Conservation (phyloP, 2,329 filamentous ascomycete genomes). For the Aspergillus vadensis region DNA sequence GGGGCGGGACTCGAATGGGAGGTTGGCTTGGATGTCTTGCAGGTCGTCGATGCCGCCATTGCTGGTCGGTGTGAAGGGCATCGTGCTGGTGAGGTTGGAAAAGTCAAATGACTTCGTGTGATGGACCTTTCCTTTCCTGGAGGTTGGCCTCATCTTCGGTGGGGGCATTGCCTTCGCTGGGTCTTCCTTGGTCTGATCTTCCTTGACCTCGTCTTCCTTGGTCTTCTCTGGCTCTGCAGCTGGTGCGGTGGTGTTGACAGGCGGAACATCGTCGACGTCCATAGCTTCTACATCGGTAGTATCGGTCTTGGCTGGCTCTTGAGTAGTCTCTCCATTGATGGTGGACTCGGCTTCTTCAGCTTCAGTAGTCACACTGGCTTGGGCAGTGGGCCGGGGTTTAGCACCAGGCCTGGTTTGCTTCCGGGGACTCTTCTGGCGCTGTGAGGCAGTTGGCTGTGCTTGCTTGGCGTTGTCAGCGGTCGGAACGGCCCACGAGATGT, state of each 20-base stretch:
- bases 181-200: background rate
- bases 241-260: conserved; percentile 18
- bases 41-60: conserved; percentile 55
- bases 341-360: conserved; percentile 42
- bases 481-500: conserved; percentile 36
- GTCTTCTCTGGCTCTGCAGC: conserved; percentile 11
- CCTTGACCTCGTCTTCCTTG: background rate
- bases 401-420: conserved; percentile 33
- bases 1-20: conserved; percentile 62
- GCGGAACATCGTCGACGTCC: conserved; percentile 48
- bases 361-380: conserved; percentile 42
- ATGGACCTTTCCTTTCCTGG: conserved; percentile 13
- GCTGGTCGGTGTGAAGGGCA: conserved; percentile 52
- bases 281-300: conserved; percentile 43
- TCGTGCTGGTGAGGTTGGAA: conserved; percentile 52
- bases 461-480: conserved; percentile 30
- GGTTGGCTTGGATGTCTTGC: conserved; percentile 53
- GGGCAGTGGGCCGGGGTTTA: conserved; percentile 33
- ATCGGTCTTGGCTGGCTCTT: conserved; percentile 18
- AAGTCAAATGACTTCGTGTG: conserved; percentile 45
- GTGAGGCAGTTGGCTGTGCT: conserved; percentile 21
- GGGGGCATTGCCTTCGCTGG: conserved; percentile 17
- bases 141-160: conserved; percentile 12
- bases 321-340: conserved; percentile 24
- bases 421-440: conserved; percentile 36